Percentiles rank a stretch among this genome's conserved stretches.
Evolutionary conservation across 2,329 filamentous ascomycete species (phyloP).

Genomic region (Aureobasidium subglaciale): DNA sequence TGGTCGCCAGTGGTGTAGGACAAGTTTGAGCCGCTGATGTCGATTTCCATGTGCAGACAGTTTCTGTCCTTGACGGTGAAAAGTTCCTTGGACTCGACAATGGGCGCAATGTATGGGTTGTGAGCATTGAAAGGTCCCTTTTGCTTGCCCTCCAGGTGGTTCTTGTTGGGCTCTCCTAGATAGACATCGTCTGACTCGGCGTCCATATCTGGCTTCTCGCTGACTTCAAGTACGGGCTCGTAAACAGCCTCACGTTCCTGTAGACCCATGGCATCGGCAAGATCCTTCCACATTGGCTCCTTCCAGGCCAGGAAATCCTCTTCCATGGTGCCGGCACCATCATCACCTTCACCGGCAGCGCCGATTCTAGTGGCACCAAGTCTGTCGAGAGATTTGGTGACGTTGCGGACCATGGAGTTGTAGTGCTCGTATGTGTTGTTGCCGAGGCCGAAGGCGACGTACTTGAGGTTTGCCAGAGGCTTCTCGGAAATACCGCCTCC

Average conservation of each 20-base stretch:
- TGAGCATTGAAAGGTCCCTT: constrained; percentile 93
- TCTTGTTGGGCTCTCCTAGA: constrained; percentile 73
- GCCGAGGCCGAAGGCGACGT: constrained; percentile 57
- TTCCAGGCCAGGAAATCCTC: constrained; percentile 99
- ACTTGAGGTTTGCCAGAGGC: constrained; percentile 77
- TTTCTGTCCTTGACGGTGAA: constrained; percentile 87
- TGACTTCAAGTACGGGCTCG: constrained; percentile 82
- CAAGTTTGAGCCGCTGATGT: constrained; percentile 81
- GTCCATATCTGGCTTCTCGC: constrained; percentile 59
- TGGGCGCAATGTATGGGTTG: constrained; percentile 81
- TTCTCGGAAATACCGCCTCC: constrained; percentile 55
- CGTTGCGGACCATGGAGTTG: constrained; percentile 94
- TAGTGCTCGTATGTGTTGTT: constrained; percentile 63
- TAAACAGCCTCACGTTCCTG: constrained; percentile 96
- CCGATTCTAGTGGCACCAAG: constrained; percentile 81
- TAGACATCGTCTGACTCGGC: constrained; percentile 77
- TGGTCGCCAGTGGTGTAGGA: constrained; percentile 96
- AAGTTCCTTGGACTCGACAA: constrained; percentile 81
- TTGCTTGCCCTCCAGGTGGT: constrained; percentile 76
- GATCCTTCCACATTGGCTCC: constrained; percentile 92
- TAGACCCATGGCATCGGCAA: constrained; percentile 75
- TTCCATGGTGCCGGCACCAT: constrained; percentile 98
- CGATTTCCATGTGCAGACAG: constrained; percentile 93
- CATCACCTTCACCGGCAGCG: constrained; percentile 86
- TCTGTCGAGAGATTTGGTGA: constrained; percentile 72